phyloP scores from a whole-genome alignment of 2,329 filamentous ascomycete genomes.

The Diaporthe amygdali region DNA sequence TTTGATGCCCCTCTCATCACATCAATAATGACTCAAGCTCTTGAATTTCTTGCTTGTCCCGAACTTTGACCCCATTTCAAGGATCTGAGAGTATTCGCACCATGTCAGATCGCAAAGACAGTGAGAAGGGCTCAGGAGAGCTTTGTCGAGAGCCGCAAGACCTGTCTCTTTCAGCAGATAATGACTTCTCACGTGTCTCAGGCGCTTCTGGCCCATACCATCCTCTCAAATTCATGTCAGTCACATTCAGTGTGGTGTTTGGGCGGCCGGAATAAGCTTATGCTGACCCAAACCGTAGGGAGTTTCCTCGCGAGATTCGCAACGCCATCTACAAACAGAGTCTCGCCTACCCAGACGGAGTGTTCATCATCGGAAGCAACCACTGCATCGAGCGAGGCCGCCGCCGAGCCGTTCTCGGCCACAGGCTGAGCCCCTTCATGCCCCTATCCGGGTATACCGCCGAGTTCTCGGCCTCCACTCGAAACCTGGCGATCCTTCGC shows the following conservation, averaged over 20 bases:
- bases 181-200: accelerated
- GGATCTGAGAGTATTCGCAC: not conserved
- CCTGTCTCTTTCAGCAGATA: not conserved
- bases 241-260: not conserved
- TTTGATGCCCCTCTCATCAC: too few species aligned
- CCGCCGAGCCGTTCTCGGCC: not conserved
- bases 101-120: not conserved
- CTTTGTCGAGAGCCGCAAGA: not conserved
- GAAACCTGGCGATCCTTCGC: not conserved
- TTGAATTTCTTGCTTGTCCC: not conserved
- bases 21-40: too few species aligned
- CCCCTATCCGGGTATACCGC: not conserved
- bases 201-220: not conserved
- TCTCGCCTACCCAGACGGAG: not conserved
- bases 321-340: not conserved
- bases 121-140: not conserved
- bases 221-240: not conserved
- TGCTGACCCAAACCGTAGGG: not conserved
- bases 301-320: not conserved
- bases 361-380: not conserved
- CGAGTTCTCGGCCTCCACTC: not conserved
- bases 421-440: not conserved
- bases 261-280: accelerated
- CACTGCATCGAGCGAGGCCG: not conserved
- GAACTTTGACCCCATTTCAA: not conserved